Evolutionary conservation across 2,329 filamentous ascomycete species (phyloP), one percentile per base, ranked within the genome.

Genomic region (Podosphaera xanthii): DNA sequence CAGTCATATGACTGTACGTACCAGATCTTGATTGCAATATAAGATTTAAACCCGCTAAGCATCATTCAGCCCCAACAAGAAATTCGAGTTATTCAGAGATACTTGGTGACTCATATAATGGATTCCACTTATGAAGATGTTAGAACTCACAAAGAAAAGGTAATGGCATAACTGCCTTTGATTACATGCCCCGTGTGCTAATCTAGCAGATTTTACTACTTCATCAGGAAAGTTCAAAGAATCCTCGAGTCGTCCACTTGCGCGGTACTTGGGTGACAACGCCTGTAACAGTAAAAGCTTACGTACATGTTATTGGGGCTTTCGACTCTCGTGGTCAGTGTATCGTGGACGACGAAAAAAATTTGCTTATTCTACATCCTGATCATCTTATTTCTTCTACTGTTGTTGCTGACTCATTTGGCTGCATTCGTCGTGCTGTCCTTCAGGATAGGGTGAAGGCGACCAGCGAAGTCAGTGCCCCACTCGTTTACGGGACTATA

Each of bases 381-480:
- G 92, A 98, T 67, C 90, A 97, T 71, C 78, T 98, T 40, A 85
- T 98, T 58, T 97, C 92, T 2, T 86, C 92, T 2, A 97, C 92
- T 0, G 88, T 94, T 4, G 86, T 98, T 50, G 90, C 89, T n/a
- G 92, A 98, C 70, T 95, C 92, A 0, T 95, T 97, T 69, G 84
- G 83, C 33, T 98, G 92, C 68, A 83, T 86, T 69, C 84, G 92
- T 22, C 84, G 91, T 63, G 89, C 92, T 36, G 91, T 97, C 1
- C 78, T 98, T 34, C 90, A 97, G 70, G 91, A 98, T 69, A 84
- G 92, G 38, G 84, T 98, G 65, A 97, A 97, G 71, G 87, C 88
- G 7, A 91, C 89, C 0, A 85, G 83, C 66, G 86, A 88, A 63
- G 78, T 87, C 2, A 87, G 82, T 52, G 79, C 86, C 40, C 81